Conservation (phyloP, 2,329 filamentous ascomycete genomes). For the Monosporascus sp. region DNA sequence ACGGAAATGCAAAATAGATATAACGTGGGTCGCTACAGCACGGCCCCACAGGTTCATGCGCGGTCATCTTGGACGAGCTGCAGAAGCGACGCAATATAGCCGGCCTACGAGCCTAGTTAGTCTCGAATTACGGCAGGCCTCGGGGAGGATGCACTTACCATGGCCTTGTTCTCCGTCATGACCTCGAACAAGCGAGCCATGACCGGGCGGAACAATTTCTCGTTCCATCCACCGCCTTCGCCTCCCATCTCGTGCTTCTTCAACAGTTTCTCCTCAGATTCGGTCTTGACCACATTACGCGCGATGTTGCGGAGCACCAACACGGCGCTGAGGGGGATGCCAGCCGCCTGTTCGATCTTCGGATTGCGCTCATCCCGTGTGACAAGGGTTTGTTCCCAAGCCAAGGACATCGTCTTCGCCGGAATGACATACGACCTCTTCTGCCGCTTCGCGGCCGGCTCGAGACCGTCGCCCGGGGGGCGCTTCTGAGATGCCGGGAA, state of each 20-base stretch:
- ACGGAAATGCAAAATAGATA: too few relatives aligned
- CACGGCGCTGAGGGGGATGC: conserved; percentile 72
- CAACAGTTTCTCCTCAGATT: conserved; percentile 49
- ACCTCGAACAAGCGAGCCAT: conserved; percentile 62
- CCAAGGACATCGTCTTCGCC: conserved; percentile 49
- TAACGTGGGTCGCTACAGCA: too few relatives aligned
- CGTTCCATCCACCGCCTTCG: conserved; percentile 57
- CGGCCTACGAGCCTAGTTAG: conserved; percentile 10
- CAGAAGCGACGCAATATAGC: conserved; percentile 17
- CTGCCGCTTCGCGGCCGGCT: conserved; percentile 25
- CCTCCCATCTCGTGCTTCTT: conserved; percentile 42
- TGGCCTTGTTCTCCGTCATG: conserved; percentile 60
- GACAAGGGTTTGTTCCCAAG: conserved; percentile 51
- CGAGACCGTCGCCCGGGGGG: conserved; percentile 18
- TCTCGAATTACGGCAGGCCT: neutral
- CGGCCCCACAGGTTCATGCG: neutral
- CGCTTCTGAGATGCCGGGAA: conserved; percentile 39
- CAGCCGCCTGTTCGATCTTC: conserved; percentile 60
- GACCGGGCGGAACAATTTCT: conserved; percentile 61
- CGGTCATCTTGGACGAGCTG: conserved; percentile 18
- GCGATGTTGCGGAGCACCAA: conserved; percentile 77
- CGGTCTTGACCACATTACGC: conserved; percentile 57
- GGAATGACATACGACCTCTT: conserved; percentile 46
- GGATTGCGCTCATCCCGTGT: conserved; percentile 54
- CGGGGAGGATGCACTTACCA: conserved; percentile 37